A percentile compares a stretch with the other conserved stretches of the same genome.
Evolutionary conservation across 129 eudicot species (phyloP).

Genomic region (Chrysanthemum seticuspe): DNA sequence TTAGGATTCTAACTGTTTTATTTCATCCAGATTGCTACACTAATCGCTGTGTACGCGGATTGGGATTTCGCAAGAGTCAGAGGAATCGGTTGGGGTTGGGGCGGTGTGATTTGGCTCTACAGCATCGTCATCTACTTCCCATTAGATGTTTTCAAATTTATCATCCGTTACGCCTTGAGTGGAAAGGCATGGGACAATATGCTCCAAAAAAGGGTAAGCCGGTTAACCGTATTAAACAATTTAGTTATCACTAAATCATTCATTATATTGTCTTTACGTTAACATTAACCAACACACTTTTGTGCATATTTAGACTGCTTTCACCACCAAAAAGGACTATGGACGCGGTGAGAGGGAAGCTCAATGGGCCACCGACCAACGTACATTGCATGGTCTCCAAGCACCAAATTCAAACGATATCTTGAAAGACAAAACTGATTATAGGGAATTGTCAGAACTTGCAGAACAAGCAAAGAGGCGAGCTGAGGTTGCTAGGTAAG

Average conservation of each 20-base stretch:
- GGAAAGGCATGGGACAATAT: constrained; percentile 81
- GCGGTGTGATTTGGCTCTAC: constrained; percentile 76
- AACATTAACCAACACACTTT: neutral
- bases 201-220: constrained; percentile 57
- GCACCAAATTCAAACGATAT: constrained; percentile 30
- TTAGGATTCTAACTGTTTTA: neutral
- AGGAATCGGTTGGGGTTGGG: constrained; percentile 97
- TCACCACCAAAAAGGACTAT: constrained; percentile 47
- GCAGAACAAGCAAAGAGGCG: constrained; percentile 53
- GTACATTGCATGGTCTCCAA: constrained; percentile 52
- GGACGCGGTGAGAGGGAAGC: constrained; percentile 54
- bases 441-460: constrained; percentile 40
- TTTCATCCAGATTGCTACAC: constrained; percentile 57
- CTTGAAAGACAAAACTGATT: constrained; percentile 31
- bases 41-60: constrained; percentile 70
- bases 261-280: neutral
- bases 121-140: constrained; percentile 64
- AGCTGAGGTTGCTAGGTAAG: constrained; percentile 55
- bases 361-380: constrained; percentile 48
- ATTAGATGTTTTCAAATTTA: constrained; percentile 64
- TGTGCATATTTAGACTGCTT: constrained; percentile 36
- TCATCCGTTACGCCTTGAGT: constrained; percentile 59
- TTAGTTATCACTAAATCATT: neutral
- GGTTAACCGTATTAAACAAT: neutral
- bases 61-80: constrained; percentile 74